Percentiles rank a stretch among this genome's conserved stretches.
Conservation (phyloP, 2,329 filamentous ascomycete genomes). For the Trichocomaceae sp. region DNA sequence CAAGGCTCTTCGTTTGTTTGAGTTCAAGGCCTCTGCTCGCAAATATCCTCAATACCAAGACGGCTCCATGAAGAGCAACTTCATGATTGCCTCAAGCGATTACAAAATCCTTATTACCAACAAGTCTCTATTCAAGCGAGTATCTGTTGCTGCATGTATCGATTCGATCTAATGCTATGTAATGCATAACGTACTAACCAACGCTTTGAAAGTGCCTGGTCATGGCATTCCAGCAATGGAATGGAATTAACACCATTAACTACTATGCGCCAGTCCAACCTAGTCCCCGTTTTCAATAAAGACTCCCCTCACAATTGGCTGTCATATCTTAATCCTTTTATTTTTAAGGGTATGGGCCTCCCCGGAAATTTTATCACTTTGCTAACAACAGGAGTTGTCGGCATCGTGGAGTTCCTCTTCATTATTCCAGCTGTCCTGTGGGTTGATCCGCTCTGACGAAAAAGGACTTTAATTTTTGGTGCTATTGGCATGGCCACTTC, state of each 20-base stretch:
- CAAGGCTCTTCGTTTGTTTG: slow-evolving; percentile 18
- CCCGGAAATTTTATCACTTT: background rate
- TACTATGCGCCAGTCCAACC: slow-evolving; percentile 31
- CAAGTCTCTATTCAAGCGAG: slow-evolving; percentile 46
- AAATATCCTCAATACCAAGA: slow-evolving; percentile 60
- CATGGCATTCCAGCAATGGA: slow-evolving; percentile 45
- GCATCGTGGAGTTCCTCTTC: slow-evolving; percentile 50
- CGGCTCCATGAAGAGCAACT: slow-evolving; percentile 53
- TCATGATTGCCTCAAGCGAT: background rate
- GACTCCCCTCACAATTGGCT: background rate
- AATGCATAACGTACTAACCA: background rate
- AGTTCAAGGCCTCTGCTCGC: slow-evolving; percentile 44
- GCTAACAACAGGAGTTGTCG: slow-evolving; percentile 43
- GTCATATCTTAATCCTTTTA: slow-evolving; percentile 19
- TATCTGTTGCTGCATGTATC: slow-evolving; percentile 35
- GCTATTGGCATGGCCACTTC: slow-evolving; percentile 41
- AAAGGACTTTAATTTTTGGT: slow-evolving; percentile 43
- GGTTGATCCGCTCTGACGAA: slow-evolving; percentile 46
- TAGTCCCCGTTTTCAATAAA: background rate
- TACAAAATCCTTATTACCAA: background rate
- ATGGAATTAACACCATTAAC: slow-evolving; percentile 42
- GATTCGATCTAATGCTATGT: background rate
- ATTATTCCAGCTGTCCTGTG: slow-evolving; percentile 45
- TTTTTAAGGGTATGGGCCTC: slow-evolving; percentile 26
- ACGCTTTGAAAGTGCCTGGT: slow-evolving; percentile 36